Evolutionary conservation across 495 filamentous ascomycete genomes (phyloP), one percentile per base, ranked within the genome.

Genomic region (Talaromyces liani): DNA sequence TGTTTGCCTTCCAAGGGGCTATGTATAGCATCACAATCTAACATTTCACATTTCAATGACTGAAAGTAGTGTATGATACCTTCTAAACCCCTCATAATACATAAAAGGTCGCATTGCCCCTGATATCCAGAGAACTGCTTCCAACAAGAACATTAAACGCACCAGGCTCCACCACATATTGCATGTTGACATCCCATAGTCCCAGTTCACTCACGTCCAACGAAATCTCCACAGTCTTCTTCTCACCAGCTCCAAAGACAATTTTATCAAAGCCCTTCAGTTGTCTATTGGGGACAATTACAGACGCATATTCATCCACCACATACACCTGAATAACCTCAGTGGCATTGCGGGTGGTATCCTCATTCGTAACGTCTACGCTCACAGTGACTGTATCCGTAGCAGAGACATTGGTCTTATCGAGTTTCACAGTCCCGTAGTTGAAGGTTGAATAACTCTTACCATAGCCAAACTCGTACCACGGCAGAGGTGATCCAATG

Each of bases 241-340:
- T 87, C 68, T 83, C 70, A 0, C 87, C 87, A 0, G 87, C 83
- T 54, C 76, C 77, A 47, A 91, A 72, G 20, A 79, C 66, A 4
- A 90, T 82, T 75, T 90, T 91, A n/a, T 79, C 72, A 69, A 91
- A 91, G 0, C 88, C 88, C 73, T 85, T 88, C 14, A 91, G 73
- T 71, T 84, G 74, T 47, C 82, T 80, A 66, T 88, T 88, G 4
- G 88, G 87, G 60, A 87, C 82, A 12, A 86, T 82, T 1, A 86
- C 82, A n/a, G 82, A 82, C 10, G 84, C 74, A 63, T 88, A 77
- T 55, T 84, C 71, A 65, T 88, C 84, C 18, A 77, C 78, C 25
- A 90, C 74, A 63, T 91, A 90, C 8, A 88, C 73, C 71, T 91
- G 88, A 60, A 91, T 85, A 27, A 89, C 87, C 68, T 91, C 87